A percentile compares a stretch with the other conserved stretches of the same genome.
These are phyloP conservation scores for Emmonsiellopsis sp. DNA, from an alignment of 2,329 filamentous ascomycete species.

Conservation along the genomic window DNA sequence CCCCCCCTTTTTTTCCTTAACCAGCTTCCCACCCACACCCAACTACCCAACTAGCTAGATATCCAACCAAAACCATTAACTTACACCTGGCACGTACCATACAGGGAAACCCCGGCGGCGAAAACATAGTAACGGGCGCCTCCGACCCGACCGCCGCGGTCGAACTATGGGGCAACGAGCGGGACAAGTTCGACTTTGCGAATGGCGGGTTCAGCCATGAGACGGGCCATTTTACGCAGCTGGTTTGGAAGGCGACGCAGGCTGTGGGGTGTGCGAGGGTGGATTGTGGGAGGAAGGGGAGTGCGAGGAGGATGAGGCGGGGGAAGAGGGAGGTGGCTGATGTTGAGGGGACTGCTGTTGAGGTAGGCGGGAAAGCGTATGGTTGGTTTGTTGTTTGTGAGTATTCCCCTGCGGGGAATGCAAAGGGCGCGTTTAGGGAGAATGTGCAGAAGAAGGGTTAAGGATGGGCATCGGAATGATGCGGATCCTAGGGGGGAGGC, in stretches of 20 bases:
- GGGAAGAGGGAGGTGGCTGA: conserved; percentile 15
- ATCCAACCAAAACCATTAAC: background rate
- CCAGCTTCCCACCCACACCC: no score
- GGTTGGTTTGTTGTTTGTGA: conserved; percentile 64
- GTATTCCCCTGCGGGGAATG: conserved; percentile 60
- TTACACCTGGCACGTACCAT: background rate
- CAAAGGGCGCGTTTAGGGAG: conserved; percentile 21
- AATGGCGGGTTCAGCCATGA: conserved; percentile 45
- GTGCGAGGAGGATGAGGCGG: conserved; percentile 22
- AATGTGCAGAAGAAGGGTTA: conserved; percentile 7
- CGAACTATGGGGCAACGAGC: conserved; percentile 58
- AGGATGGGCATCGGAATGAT: conserved; percentile 21
- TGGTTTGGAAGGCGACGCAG: conserved; percentile 60
- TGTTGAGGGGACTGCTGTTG: no score
- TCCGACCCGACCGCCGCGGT: conserved; percentile 50
- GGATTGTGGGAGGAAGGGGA: conserved; percentile 32
- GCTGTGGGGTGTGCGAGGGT: conserved; percentile 48
- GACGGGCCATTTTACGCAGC: conserved; percentile 64
- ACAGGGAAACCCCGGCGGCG: conserved; percentile 40
- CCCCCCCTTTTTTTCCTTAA: background rate
- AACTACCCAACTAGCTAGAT: background rate
- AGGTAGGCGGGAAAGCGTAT: conserved; percentile 32
- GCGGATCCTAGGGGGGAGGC: conserved; percentile 6
- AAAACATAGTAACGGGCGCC: conserved; percentile 66
- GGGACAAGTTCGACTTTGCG: conserved; percentile 50